Evolutionary conservation across 2,329 filamentous ascomycete species (phyloP).

Genomic region (Venturia pyrina): DNA sequence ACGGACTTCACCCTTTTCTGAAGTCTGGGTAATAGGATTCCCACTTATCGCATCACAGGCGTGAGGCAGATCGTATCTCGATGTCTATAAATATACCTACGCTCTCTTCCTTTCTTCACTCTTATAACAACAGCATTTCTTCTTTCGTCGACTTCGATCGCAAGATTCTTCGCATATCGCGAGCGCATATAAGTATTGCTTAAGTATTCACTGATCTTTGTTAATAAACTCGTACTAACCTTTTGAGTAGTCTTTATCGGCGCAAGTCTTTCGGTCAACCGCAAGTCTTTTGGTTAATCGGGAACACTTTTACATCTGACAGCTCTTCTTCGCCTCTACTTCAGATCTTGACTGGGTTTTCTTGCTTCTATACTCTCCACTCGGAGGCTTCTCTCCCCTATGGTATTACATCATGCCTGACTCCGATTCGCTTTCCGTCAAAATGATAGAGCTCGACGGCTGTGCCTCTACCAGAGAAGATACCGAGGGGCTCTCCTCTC

Average conservation of each 20-base stretch:
- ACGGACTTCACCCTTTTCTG: neutral
- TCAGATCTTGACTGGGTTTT: no score
- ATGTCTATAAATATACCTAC: neutral
- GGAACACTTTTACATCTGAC: neutral
- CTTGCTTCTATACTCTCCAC: no score
- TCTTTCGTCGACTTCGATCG: neutral
- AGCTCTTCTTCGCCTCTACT: neutral
- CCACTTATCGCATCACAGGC: neutral
- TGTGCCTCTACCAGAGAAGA: no score
- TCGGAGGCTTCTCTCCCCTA: no score
- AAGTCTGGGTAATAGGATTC: neutral
- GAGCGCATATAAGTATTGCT: neutral
- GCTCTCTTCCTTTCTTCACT: neutral
- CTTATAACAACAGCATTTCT: neutral
- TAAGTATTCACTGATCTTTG: neutral
- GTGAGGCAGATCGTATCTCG: neutral
- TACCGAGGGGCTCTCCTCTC: no score
- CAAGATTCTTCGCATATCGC: neutral
- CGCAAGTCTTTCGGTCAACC: neutral
- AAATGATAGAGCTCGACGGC: no score
- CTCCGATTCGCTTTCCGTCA: no score
- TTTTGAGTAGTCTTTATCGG: neutral
- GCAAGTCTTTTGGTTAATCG: neutral
- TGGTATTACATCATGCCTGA: neutral
- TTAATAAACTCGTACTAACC: neutral